Evolutionary conservation across 2,329 filamentous ascomycete species (phyloP).

Genomic region (Arthrobotrys pseudoclavata): DNA sequence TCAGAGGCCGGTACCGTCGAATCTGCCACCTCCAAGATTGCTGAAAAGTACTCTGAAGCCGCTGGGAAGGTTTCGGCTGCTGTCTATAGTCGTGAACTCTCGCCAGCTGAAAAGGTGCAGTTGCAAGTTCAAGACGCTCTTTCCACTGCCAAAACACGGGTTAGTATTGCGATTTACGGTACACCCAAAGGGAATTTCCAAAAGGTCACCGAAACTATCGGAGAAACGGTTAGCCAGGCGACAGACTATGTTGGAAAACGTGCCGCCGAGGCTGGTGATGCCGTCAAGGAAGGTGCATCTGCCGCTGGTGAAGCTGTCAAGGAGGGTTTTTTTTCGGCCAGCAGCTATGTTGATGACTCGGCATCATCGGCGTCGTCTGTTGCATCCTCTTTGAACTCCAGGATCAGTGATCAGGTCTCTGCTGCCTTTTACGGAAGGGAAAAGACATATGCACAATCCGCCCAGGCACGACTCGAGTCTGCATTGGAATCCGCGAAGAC

Average conservation of each 20-base stretch:
- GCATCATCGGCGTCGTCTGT: constrained; percentile 47
- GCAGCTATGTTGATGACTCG: constrained; percentile 54
- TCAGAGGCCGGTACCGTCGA: constrained; percentile 69
- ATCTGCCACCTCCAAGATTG: constrained; percentile 67
- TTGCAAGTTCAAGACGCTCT: constrained; percentile 71
- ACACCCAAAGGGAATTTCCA: constrained; percentile 69
- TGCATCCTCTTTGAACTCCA: constrained; percentile 50
- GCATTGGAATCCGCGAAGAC: constrained; percentile 61
- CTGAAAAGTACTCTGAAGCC: constrained; percentile 71
- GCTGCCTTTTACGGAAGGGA: constrained; percentile 54
- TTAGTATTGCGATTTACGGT: constrained; percentile 72
- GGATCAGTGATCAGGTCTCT: constrained; percentile 40
- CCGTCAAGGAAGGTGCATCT: constrained; percentile 34
- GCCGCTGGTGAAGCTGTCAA: constrained; percentile 49
- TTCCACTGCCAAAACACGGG: constrained; percentile 69
- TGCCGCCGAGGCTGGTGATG: constrained; percentile 62
- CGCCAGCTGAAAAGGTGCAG: constrained; percentile 71
- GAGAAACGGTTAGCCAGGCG: constrained; percentile 40
- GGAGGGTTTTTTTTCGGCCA: constrained; percentile 43
- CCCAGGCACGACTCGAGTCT: constrained; percentile 44
- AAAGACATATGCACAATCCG: constrained; percentile 45
- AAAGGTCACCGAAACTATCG: constrained; percentile 65
- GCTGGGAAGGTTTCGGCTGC: constrained; percentile 73
- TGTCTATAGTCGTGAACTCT: constrained; percentile 72
- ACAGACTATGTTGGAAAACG: constrained; percentile 66